These are phyloP conservation scores for Auricularia sp. DNA, from an alignment of 768 basidiomycete genomes.

Conservation along the genomic window DNA sequence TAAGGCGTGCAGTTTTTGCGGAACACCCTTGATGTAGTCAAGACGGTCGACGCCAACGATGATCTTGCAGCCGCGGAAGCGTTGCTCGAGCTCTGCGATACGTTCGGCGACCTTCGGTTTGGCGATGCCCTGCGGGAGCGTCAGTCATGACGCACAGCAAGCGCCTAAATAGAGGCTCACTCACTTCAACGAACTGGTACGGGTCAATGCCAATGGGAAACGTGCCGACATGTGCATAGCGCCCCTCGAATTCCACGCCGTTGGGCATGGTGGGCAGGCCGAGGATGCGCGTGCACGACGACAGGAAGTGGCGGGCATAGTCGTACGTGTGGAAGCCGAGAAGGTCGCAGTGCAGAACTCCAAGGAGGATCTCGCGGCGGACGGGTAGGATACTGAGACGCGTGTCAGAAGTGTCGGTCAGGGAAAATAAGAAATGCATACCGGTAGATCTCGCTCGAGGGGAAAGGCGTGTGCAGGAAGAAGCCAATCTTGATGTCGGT, in stretches of 20 bases:
- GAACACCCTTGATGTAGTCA: slow-evolving; percentile 99
- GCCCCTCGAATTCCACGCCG: slow-evolving; percentile 91
- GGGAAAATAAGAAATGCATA: background rate
- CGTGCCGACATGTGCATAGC: slow-evolving; percentile 92
- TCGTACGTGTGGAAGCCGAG: slow-evolving; percentile 99
- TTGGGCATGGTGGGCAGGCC: slow-evolving; percentile 95
- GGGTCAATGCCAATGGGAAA: slow-evolving; percentile 99
- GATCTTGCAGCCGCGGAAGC: slow-evolving; percentile 90
- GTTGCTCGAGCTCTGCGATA: slow-evolving; percentile 70
- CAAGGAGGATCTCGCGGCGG: slow-evolving; percentile 92
- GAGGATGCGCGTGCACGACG: slow-evolving; percentile 93
- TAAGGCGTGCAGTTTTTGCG: slow-evolving; percentile 93
- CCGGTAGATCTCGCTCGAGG: slow-evolving; percentile 71
- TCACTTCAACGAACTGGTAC: slow-evolving; percentile 72
- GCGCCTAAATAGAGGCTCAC: slow-evolving; percentile 7
- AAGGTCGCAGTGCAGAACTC: slow-evolving; percentile 89
- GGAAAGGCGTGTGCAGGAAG: slow-evolving; percentile 98
- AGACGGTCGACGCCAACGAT: slow-evolving; percentile 97
- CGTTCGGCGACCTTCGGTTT: slow-evolving; percentile 74
- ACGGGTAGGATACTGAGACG: slow-evolving; percentile 80
- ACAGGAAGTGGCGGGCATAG: slow-evolving; percentile 98
- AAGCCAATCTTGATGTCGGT: slow-evolving; percentile 89
- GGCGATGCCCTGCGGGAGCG: slow-evolving; percentile 52
- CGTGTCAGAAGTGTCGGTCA: background rate
- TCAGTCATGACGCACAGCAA: background rate